Evolutionary conservation across 805 yeast genomes (phyloP), one percentile per base, ranked within the genome.

Genomic region (Saturnispora zaruensis): DNA sequence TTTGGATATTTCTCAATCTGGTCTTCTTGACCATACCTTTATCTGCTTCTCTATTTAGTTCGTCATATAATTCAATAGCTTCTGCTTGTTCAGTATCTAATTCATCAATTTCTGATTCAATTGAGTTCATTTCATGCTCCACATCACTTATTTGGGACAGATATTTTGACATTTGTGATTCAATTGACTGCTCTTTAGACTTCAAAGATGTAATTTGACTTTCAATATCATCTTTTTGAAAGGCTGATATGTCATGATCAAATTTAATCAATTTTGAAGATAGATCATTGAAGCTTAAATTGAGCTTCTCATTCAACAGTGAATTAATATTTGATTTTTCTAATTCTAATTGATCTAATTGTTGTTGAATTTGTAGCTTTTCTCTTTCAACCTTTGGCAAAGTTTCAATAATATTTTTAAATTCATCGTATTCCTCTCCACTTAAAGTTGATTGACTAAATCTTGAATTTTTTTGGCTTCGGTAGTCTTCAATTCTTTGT

Each of bases 31-130:
- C 75, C 55, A 84, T 67, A 6, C 72, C 71, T 51, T 76, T 81
- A 58, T 88, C 96, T 0, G 84, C 74, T n/a, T 61, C 66, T 54
- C 81, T 82, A 51, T 83, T 80, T 48, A 73, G 77, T 41, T 72
- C 73, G 46, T 84, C 88, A 25, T 89, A 66, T 50, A 76, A 75
- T 48, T 72, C 75, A 37, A 84, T 62, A 1, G 78, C 61, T 16
- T 70, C 61, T 2, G 75, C 66, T 59, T 85, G 95, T 41, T 75
- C 75, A 2, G 77, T 76, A 59, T 82, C 78, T 6, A 83, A 70
- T 48, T 74, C 72, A 16, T 72, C 70, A 42, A 82, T 59, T 16
- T 66, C 64, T 46, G 75, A 74, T 14, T 58, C 55, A 36, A 72
- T 63, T 5, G 58, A 57, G 11, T 57, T 55, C 18, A 73, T 61